Percentiles rank a stretch among this genome's conserved stretches.
Evolutionary conservation across 306 rosid genomes (phyloP).

Genomic region (Cicer judaicum): DNA sequence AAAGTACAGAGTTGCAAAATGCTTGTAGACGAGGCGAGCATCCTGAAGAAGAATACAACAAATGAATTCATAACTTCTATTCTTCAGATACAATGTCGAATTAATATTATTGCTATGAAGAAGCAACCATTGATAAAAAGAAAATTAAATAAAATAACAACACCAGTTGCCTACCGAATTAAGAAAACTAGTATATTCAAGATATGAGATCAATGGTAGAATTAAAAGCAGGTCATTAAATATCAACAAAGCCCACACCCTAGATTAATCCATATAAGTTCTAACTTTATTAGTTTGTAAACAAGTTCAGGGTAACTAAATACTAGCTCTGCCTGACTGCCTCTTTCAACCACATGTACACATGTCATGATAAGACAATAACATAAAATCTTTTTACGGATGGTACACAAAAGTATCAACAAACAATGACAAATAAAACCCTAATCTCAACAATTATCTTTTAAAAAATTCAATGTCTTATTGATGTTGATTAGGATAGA

Average conservation of each 20-base stretch:
- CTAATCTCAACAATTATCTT: neutral
- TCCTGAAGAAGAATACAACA: slow-evolving; percentile 62
- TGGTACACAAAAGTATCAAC: neutral
- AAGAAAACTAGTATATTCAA: slow-evolving; percentile 13
- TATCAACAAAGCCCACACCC: slow-evolving; percentile 14
- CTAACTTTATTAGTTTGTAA: slow-evolving; percentile 14
- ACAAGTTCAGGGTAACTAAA: slow-evolving; percentile 20
- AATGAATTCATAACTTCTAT: slow-evolving; percentile 18
- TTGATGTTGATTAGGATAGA: slow-evolving; percentile 3
- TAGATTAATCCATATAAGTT: slow-evolving; percentile 16
- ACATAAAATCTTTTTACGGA: slow-evolving; percentile 5
- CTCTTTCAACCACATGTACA: slow-evolving; percentile 5
- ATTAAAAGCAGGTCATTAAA: slow-evolving; percentile 10
- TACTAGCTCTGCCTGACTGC: neutral
- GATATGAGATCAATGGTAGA: slow-evolving; percentile 11
- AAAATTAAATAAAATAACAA: neutral
- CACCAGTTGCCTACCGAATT: slow-evolving; percentile 19
- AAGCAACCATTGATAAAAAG: neutral
- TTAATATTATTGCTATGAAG: slow-evolving; percentile 4
- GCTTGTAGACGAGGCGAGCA: slow-evolving; percentile 90
- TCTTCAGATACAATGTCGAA: neutral
- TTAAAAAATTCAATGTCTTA: neutral
- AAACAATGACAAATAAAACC: slow-evolving; percentile 14
- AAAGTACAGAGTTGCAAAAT: slow-evolving; percentile 85
- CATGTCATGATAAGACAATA: slow-evolving; percentile 6